A percentile compares a stretch with the other conserved stretches of the same genome.
Conservation (phyloP, 2,329 filamentous ascomycete species). For the Pestalotiopsis sp. region DNA sequence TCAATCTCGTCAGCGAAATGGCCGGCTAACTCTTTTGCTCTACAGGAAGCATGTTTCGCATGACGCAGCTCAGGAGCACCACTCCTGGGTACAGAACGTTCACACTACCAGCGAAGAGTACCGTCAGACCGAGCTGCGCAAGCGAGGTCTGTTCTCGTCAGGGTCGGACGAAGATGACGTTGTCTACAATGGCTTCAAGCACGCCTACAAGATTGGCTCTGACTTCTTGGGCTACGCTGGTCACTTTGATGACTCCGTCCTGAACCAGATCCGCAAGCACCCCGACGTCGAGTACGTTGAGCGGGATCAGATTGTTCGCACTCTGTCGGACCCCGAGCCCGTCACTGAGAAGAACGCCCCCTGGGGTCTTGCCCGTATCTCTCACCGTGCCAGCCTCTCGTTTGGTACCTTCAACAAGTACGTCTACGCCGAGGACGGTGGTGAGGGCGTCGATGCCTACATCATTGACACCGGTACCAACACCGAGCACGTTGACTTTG, state of each 20-base stretch:
- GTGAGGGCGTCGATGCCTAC: constrained; percentile 98
- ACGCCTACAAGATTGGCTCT: constrained; percentile 91
- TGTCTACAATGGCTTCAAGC: constrained; percentile 74
- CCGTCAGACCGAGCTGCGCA: constrained; percentile 80
- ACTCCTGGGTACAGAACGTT: constrained; percentile 88
- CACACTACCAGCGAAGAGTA: constrained; percentile 70
- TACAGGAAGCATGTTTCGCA: constrained; percentile 76
- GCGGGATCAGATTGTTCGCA: constrained; percentile 90
- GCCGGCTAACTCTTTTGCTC: background rate
- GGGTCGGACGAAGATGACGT: constrained; percentile 63
- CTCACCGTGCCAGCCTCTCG: constrained; percentile 83
- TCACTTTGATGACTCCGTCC: constrained; percentile 90
- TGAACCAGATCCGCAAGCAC: constrained; percentile 92
- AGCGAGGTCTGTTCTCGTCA: constrained; percentile 72
- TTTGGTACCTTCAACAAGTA: constrained; percentile 99
- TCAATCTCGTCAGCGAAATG: background rate
- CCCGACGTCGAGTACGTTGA: constrained; percentile 98
- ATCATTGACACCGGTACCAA: constrained; percentile 99
- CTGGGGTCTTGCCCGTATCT: constrained; percentile 99
- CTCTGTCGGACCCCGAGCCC: constrained; percentile 58
- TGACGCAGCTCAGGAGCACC: constrained; percentile 73
- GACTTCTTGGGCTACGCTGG: constrained; percentile 90
- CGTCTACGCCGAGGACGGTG: constrained; percentile 84
- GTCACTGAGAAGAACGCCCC: constrained; percentile 84
- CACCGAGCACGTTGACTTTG: constrained; percentile 91